phyloP scores from a whole-genome alignment of 345 rosid species.

The Ricinus communis region DNA sequence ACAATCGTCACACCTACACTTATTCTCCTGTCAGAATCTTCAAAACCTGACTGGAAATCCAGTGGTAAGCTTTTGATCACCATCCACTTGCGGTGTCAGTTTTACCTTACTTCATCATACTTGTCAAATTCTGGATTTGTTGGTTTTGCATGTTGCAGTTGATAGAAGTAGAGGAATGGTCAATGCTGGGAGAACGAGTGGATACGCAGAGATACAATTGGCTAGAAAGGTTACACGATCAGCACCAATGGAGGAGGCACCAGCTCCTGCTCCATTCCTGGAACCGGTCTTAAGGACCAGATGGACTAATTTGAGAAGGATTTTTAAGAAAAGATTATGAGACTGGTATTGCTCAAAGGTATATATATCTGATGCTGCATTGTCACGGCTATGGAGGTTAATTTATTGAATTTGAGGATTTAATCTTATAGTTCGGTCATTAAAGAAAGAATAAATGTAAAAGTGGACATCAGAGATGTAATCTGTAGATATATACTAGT shows the following conservation, averaged over 20 bases:
- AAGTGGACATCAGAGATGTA: background rate
- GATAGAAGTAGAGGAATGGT: slow-evolving; percentile 14
- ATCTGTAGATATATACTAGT: background rate
- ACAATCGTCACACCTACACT: slow-evolving; percentile 84
- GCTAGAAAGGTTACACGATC: slow-evolving; percentile 10
- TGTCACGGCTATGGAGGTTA: background rate
- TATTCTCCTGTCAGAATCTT: slow-evolving; percentile 68
- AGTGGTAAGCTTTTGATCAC: slow-evolving; percentile 34
- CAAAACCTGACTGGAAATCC: slow-evolving; percentile 34
- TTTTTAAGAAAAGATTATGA: slow-evolving; percentile 12
- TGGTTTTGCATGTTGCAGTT: slow-evolving; percentile 24
- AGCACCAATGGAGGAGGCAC: slow-evolving; percentile 24
- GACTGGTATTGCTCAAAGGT: slow-evolving; percentile 2
- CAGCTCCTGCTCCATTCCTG: background rate
- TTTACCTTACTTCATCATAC: background rate
- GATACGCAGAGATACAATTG: slow-evolving; percentile 27
- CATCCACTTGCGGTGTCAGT: background rate
- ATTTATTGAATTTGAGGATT: background rate
- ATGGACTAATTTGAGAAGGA: slow-evolving; percentile 17
- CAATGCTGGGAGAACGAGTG: slow-evolving; percentile 54
- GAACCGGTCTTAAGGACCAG: slow-evolving; percentile 11
- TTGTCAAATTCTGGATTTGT: background rate
- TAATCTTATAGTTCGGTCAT: background rate
- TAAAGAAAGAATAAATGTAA: background rate
- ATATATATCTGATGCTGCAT: background rate